Conservation (phyloP, 495 filamentous ascomycete species). For the Achaetomiella virescens region DNA sequence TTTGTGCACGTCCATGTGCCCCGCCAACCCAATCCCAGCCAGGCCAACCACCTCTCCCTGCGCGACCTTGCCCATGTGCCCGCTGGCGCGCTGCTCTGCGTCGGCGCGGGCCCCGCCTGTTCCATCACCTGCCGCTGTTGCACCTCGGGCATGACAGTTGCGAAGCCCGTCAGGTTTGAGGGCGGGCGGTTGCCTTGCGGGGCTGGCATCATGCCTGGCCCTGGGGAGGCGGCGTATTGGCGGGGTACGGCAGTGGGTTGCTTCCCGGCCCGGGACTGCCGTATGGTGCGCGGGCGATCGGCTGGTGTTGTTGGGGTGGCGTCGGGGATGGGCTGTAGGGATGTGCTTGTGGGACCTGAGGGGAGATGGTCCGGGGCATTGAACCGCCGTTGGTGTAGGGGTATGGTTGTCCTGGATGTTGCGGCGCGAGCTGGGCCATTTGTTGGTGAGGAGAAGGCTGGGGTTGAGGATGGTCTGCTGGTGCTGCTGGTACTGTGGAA, state of each 20-base stretch:
- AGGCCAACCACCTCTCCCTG: constrained; percentile 29
- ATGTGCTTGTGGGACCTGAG: constrained; percentile 27
- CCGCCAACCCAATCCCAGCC: constrained; percentile 34
- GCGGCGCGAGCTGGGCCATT: constrained; percentile 14
- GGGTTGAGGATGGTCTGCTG: constrained; percentile 26
- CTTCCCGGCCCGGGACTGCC: constrained; percentile 24
- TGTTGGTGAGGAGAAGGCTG: constrained; percentile 31
- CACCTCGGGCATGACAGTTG: constrained; percentile 32
- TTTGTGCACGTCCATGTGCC: constrained; percentile 31
- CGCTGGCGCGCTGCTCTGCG: constrained; percentile 32
- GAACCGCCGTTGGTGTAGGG: constrained; percentile 31
- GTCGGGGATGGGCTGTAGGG: constrained; percentile 28
- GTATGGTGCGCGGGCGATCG: constrained; percentile 21
- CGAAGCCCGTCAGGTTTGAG: constrained; percentile 29
- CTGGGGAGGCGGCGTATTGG: constrained; percentile 17
- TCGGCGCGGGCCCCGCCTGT: constrained; percentile 42
- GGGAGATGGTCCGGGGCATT: constrained; percentile 31
- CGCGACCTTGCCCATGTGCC: constrained; percentile 31
- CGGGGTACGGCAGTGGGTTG: constrained; percentile 24
- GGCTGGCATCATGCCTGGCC: constrained; percentile 16
- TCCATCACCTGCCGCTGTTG: constrained; percentile 38
- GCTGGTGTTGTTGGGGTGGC: constrained; percentile 29
- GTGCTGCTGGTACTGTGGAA: constrained; percentile 21
- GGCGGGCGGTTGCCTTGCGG: constrained; percentile 11
- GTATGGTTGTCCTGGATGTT: constrained; percentile 24